These are phyloP conservation scores for Amborella trichopoda DNA, from an alignment of 164 flowering plant genomes.

Conservation along the genomic window DNA sequence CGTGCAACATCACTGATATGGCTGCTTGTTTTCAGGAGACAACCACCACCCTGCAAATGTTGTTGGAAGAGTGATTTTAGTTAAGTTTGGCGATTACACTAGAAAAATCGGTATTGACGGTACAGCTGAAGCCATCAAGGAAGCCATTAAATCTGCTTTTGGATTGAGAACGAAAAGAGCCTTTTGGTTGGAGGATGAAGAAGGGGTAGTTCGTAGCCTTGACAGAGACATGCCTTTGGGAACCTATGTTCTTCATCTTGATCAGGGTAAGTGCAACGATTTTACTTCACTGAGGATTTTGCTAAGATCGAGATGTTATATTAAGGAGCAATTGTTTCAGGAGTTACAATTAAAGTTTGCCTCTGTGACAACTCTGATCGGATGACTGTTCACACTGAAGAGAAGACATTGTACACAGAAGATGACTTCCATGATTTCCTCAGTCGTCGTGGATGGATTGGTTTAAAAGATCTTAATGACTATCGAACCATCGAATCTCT, in stretches of 20 bases:
- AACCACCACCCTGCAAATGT: no score
- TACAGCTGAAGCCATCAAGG: conserved; percentile 23
- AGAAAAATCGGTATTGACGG: conserved; percentile 28
- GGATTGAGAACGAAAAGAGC: conserved; percentile 22
- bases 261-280: conserved; percentile 11
- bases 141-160: conserved; percentile 21
- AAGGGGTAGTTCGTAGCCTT: conserved; percentile 21
- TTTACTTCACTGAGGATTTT: conserved; percentile 1
- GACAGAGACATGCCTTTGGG: conserved; percentile 28
- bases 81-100: conserved; percentile 21
- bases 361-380: conserved; percentile 6
- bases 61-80: conserved; percentile 10
- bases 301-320: background rate
- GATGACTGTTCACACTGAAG: conserved; percentile 3
- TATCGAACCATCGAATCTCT: conserved; percentile 12
- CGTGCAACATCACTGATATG: no score
- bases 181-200: conserved; percentile 31
- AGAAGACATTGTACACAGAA: conserved; percentile 9
- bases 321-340: conserved; percentile 1
- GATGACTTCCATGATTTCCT: conserved; percentile 9
- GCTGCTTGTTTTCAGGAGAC: no score
- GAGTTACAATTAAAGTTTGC: conserved; percentile 11
- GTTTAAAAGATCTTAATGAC: conserved; percentile 4
- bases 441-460: conserved; percentile 7
- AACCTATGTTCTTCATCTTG: conserved; percentile 21